Evolutionary conservation across 1,139 yeast species (phyloP).

Genomic region (Blastobotrys proliferans): DNA sequence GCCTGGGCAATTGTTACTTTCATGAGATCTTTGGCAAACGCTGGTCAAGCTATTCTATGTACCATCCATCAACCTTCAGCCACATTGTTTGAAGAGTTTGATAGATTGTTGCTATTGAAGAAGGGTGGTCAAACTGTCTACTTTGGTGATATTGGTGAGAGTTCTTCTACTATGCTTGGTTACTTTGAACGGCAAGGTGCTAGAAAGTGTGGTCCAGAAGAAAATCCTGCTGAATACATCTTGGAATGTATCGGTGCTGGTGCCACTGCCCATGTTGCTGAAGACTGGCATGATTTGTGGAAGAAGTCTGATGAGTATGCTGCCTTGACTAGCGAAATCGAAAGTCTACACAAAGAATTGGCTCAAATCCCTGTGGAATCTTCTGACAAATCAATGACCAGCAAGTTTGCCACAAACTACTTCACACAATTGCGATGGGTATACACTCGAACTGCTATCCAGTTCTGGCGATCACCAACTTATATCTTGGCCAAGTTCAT

Average conservation of each 20-base stretch:
- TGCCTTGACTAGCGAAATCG: conserved; percentile 38
- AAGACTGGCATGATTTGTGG: conserved; percentile 46
- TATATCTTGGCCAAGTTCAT: conserved; percentile 43
- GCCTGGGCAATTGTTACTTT: conserved; percentile 55
- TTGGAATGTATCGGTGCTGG: conserved; percentile 64
- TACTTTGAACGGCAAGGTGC: conserved; percentile 59
- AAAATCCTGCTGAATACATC: conserved; percentile 66
- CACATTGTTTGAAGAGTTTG: conserved; percentile 50
- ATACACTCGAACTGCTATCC: conserved; percentile 34
- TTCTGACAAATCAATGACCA: conserved; percentile 17
- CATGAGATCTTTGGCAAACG: conserved; percentile 47
- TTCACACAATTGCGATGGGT: conserved; percentile 39
- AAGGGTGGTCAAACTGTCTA: conserved; percentile 63
- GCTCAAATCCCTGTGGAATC: conserved; percentile 19
- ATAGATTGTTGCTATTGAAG: conserved; percentile 45
- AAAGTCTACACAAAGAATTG: conserved; percentile 32
- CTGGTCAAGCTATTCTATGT: conserved; percentile 56
- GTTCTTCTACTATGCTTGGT: conserved; percentile 45
- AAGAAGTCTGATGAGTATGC: conserved; percentile 38
- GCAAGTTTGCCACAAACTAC: conserved; percentile 34
- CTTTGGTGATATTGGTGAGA: conserved; percentile 60
- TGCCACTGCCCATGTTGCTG: conserved; percentile 50
- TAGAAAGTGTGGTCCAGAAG: conserved; percentile 43
- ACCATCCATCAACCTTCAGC: conserved; percentile 61
- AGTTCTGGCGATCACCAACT: conserved; percentile 45